Conservation (phyloP, 495 filamentous ascomycete species). For the Podospora sp. region DNA sequence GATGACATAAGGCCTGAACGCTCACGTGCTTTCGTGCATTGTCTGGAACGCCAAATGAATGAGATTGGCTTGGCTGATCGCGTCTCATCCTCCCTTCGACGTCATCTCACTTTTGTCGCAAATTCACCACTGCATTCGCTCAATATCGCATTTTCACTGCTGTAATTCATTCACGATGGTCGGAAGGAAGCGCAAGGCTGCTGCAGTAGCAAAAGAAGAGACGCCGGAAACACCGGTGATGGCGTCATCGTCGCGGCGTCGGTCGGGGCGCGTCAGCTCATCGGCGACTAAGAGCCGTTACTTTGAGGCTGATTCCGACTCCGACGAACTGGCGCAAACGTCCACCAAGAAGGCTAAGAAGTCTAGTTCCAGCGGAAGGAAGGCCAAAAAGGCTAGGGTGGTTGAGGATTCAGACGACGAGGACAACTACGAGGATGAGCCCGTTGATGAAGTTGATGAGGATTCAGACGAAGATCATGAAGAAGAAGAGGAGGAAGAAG, state of each 20-base stretch:
- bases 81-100: not conserved
- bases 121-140: not conserved
- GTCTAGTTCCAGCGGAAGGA: not conserved
- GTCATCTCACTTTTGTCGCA: not conserved
- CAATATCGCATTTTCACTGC: not conserved
- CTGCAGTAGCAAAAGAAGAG: slow-evolving; percentile 12
- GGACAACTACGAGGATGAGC: slow-evolving; percentile 23
- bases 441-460: slow-evolving; percentile 29
- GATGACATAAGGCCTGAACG: not conserved
- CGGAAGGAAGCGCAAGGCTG: slow-evolving; percentile 1
- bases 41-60: not conserved
- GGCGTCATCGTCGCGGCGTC: slow-evolving; percentile 30
- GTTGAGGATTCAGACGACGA: slow-evolving; percentile 20
- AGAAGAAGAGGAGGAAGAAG: slow-evolving; percentile 31
- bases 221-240: slow-evolving; percentile 13
- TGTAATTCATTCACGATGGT: not conserved
- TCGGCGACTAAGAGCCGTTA: slow-evolving; percentile 43
- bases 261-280: slow-evolving; percentile 40
- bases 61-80: not conserved
- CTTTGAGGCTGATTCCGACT: slow-evolving; percentile 34
- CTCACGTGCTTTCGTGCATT: not conserved
- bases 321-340: not conserved
- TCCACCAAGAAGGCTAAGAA: slow-evolving; percentile 10
- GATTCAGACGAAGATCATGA: slow-evolving; percentile 23
- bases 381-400: slow-evolving; percentile 24